phyloP scores from a whole-genome alignment of 306 rosid genomes.

The Acmispon strigosus region DNA sequence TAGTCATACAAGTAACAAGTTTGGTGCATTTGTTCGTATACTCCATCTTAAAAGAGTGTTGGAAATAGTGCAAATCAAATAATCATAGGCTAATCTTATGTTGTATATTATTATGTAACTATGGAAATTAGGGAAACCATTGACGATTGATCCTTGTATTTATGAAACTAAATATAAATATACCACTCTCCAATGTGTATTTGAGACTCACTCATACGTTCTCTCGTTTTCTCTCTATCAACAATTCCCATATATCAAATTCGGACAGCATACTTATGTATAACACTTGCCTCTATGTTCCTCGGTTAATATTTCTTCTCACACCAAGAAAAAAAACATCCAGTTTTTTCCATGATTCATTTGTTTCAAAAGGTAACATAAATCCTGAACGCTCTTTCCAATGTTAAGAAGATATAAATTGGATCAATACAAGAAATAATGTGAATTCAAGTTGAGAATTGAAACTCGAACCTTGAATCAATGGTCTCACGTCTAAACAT shows the following conservation, averaged over 20 bases:
- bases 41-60: too few species aligned
- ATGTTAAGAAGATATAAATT: not conserved
- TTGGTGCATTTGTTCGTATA: too few species aligned
- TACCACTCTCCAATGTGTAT: too few species aligned
- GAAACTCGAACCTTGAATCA: conserved; percentile 67
- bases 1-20: too few species aligned
- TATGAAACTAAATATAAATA: too few species aligned
- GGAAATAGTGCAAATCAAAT: too few species aligned
- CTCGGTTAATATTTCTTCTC: not conserved
- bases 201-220: too few species aligned
- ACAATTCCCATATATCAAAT: not conserved
- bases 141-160: too few species aligned
- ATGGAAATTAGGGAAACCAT: too few species aligned
- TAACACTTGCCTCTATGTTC: not conserved
- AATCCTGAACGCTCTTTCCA: not conserved
- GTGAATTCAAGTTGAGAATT: conserved; percentile 8
- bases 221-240: too few species aligned
- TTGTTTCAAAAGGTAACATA: not conserved
- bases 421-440: not conserved
- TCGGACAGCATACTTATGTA: not conserved
- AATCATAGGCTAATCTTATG: too few species aligned
- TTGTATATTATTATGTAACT: too few species aligned
- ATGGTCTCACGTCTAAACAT: conserved; percentile 83
- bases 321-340: not conserved
- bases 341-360: not conserved